Conservation (phyloP, 1,284 basidiomycete genomes). For the Heterobasidion irregulare region DNA sequence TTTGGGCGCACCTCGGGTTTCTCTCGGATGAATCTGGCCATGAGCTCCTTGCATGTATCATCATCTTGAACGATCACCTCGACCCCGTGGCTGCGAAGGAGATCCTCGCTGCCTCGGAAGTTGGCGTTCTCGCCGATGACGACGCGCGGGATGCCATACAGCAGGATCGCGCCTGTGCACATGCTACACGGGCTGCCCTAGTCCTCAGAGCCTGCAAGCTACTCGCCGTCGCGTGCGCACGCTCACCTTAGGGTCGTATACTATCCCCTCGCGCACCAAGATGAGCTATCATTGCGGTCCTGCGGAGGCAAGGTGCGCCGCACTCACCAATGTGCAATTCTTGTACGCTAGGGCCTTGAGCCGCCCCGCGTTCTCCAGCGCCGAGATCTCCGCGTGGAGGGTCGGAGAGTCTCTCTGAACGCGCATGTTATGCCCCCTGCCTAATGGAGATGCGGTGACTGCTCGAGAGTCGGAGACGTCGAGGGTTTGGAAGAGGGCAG, state of each 20-base stretch:
- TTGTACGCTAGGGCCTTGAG: constrained; percentile 33
- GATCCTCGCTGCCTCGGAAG: constrained; percentile 40
- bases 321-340: constrained; percentile 36
- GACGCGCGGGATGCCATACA: constrained; percentile 52
- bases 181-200: constrained; percentile 45
- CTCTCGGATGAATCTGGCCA: constrained; percentile 39
- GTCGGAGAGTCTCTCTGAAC: constrained; percentile 46
- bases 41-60: constrained; percentile 34
- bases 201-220: background rate
- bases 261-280: constrained; percentile 10
- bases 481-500: constrained; percentile 22
- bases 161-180: constrained; percentile 52
- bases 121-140: constrained; percentile 53
- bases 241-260: constrained; percentile 43
- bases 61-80: constrained; percentile 44
- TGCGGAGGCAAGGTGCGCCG: background rate
- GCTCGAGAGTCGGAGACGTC: background rate
- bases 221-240: background rate
- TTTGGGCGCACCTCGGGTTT: constrained; percentile 36
- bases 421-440: constrained; percentile 41
- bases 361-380: constrained; percentile 42
- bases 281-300: constrained; percentile 4
- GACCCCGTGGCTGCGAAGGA: constrained; percentile 39
- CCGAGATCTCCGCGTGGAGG: constrained; percentile 47
- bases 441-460: constrained; percentile 19